Base-by-base conservation (phyloP, 495 filamentous ascomycete genomes). In the Talaromyces trachyspermus region DNA sequence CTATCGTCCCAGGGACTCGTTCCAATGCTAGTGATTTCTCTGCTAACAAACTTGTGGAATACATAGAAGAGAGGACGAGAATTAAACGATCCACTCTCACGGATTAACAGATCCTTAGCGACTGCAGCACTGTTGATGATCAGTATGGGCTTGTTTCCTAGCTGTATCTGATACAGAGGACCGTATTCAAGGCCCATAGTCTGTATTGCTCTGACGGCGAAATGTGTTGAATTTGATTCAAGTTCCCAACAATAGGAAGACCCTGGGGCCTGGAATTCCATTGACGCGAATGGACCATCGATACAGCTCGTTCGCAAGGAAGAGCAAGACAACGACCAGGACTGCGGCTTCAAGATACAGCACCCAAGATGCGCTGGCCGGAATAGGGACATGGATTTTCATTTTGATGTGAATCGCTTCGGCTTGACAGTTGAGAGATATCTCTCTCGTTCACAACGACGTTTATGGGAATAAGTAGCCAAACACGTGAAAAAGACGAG, bases 211-310 rank as follows among this genome's bases (percentile, higher is more conserved):
- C 41, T 5, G 41, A 25, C 12, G 41, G 41, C 17, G 23, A 26
- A 7, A 19, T n/a, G 10, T 26, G 9, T 20, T 26, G n/a, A 5
- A 84, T 54, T 54, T 82, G 77, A 45, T 76, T 76, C 4, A 82
- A 62, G 11, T 75, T 74, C 18, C 80, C 80, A 41, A 83, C 61
- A 35, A 76, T 59, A 4, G 80, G 79, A n/a, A 71, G 54, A 38
- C 61, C 70, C 37, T 47, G 5, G 52, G 52, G 9, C 52, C 52
- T 14, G 48, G 48, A 14, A 43, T 43, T 27, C 41, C 41, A 3
- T 17, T 15, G 9, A 43, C 18, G 25, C 41, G 41, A 17, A 43
- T 29, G 25, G 25, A 26, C 41, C 41, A 43, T 43, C 41, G 41
- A 25, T 43, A 32, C 10, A 27, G 14, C 25, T 43, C 41, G 25